Evolutionary conservation across 192 early-diverging fungal genomes (phyloP), one percentile per base, ranked within the genome.

Genomic region (Spizellomyces sp.): DNA sequence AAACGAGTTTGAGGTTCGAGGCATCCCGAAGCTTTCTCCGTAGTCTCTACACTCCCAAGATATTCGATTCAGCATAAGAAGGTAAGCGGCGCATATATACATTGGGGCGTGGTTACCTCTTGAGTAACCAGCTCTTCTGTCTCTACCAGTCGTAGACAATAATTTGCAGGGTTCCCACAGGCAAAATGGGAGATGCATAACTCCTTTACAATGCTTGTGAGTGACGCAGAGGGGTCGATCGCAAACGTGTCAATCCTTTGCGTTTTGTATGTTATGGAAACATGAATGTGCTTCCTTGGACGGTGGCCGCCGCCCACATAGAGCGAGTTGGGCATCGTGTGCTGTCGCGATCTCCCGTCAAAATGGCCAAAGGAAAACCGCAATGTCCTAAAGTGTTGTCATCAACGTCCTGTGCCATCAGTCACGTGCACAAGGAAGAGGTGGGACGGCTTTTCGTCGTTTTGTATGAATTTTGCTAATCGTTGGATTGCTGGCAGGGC

Each of bases 101-200:
- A n/a, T n/a, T n/a, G 41, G 36, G 12, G 14, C 10, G 46, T 10
- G 10, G 71, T 15, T 60, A 78, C 77, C 74, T 79, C 67, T 22
- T 79, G 64, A 1, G 75, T 70, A 7, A 79, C 48, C 6, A 79
- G 69, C 42, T 79, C 75, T 27, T 79, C 77, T 12, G 70, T 78
- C 36, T 78, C 76, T 5, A 69, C 15, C 8, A 78, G 21, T 47
- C 76, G 41, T 45, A 78, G 22, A 50, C 70, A 72, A 45, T 71
- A 76, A 0, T 66, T 58, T 6, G 55, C 17, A 41, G 63, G 64
- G 6, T 60, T 56, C 9, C 63, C 63, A 8, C 65, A 47, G 8
- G 54, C 50, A 42, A 74, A 74, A 44, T 74, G 64, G 10, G 56
- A 58, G 9, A 67, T 22, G 54, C 71, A 74, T 44, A 74, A 41